A percentile compares a stretch with the other conserved stretches of the same genome.
phyloP scores from a whole-genome alignment of 108 stramenopile species.

The Aurantiochytrium sp. region DNA sequence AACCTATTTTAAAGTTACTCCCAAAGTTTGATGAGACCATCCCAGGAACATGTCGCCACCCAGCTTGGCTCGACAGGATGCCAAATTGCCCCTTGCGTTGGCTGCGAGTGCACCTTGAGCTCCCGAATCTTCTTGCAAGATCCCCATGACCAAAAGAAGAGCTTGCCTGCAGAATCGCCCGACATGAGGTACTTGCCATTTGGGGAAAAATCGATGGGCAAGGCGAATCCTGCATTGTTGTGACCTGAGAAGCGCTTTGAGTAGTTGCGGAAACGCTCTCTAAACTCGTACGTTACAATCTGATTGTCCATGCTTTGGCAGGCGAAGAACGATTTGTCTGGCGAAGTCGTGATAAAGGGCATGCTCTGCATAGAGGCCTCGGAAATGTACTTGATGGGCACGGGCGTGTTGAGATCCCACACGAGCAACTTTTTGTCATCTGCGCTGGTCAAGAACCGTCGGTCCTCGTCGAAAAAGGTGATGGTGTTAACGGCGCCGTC shows the following conservation, averaged over 20 bases:
- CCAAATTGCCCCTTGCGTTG: slow-evolving; percentile 85
- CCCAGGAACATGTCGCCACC: slow-evolving; percentile 95
- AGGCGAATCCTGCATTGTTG: slow-evolving; percentile 89
- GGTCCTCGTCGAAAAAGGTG: slow-evolving; percentile 84
- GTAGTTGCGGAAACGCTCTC: slow-evolving; percentile 69
- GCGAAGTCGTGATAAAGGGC: slow-evolving; percentile 80
- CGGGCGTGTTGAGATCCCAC: slow-evolving; percentile 98
- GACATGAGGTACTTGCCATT: slow-evolving; percentile 86
- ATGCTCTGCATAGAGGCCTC: slow-evolving; percentile 98
- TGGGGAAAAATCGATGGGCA: slow-evolving; percentile 78
- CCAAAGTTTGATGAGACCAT: slow-evolving; percentile 97
- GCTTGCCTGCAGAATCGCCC: slow-evolving; percentile 86
- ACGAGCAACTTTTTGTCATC: slow-evolving; percentile 97
- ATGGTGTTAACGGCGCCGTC: slow-evolving; percentile 90
- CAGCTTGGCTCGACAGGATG: slow-evolving; percentile 84
- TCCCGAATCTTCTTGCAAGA: slow-evolving; percentile 18
- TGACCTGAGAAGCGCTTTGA: slow-evolving; percentile 93
- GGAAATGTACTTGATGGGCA: slow-evolving; percentile 96
- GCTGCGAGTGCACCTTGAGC: slow-evolving; percentile 80
- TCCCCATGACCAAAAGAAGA: slow-evolving; percentile 97
- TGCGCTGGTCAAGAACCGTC: slow-evolving; percentile 79
- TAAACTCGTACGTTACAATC: slow-evolving; percentile 75
- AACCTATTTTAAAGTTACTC: slow-evolving; percentile 41
- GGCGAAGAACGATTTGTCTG: slow-evolving; percentile 63
- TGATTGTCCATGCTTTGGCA: slow-evolving; percentile 91